Evolutionary conservation across 495 filamentous ascomycete genomes (phyloP), one percentile per base, ranked within the genome.

Genomic region (Xylaria bambusicola): DNA sequence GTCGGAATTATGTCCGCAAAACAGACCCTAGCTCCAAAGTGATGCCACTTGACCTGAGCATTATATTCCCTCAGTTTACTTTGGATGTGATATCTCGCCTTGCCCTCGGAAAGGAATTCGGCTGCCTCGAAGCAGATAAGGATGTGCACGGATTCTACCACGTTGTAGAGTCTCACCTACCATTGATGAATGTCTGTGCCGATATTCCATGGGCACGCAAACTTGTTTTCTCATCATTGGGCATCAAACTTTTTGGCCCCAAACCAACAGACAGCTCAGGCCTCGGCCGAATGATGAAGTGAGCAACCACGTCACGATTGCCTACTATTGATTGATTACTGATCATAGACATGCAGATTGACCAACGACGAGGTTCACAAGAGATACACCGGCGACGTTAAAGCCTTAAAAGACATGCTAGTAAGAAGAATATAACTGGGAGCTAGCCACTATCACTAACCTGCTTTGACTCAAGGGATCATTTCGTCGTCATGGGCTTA

Each of bases 71-170:
- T 45, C 73, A 66, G 52, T 80, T 84, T 65, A 82, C 84, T 6
- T 82, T 88, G 61, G 88, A 90, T 61, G 77, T 85, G 1, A 85
- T 90, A 55, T 82, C 80, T 10, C 82, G 88, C 61, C 73, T 89
- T 33, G 84, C 81, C 8, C 86, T 86, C 64, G 85, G 86, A 12
- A 71, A 79, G 31, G 77, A 85, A 0, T 78, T 89, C 20, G 86
- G 87, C 13, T 88, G 83, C 63, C 72, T 89, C 2, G 75, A 80
- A 41, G 75, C 75, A 52, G 85, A 84, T 26, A 69, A 74, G 6
- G 87, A 90, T 63, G 74, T 83, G 29, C 75, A 78, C 36, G 76
- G 80, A 23, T 75, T 88, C 7, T 80, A 85, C 42, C 70, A 79
- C 44, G 72, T 74, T 2, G 79, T 84, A 62, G 78, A 84, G 47